Evolutionary conservation across 208 protist species (phyloP).

Genomic region (Acanthamoeba divionensis): DNA sequence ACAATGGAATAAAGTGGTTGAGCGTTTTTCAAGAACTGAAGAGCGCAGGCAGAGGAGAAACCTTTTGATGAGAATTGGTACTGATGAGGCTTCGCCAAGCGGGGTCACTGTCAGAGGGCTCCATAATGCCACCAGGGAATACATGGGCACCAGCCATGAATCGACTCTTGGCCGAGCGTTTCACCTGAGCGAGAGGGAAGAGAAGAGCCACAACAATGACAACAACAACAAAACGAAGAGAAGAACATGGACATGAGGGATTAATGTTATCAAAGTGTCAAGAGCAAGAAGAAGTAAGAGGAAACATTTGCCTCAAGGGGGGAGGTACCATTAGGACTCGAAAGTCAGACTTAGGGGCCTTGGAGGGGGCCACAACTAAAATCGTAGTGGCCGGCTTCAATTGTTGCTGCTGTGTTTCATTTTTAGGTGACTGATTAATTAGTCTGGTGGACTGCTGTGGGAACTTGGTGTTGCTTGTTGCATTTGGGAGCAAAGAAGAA

Average conservation of each 20-base stretch:
- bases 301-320: background rate
- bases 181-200: background rate
- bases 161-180: background rate
- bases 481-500: too few relatives aligned
- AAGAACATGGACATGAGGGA: too few relatives aligned
- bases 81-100: background rate
- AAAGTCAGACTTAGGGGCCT: background rate
- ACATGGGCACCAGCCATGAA: conserved; percentile 44
- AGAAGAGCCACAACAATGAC: too few relatives aligned
- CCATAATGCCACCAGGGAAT: conserved; percentile 39
- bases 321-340: background rate
- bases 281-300: background rate
- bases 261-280: background rate
- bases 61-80: background rate
- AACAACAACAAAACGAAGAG: too few relatives aligned
- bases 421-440: background rate
- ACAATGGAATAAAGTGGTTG: background rate
- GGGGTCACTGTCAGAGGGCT: background rate
- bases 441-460: too few relatives aligned
- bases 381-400: background rate
- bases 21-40: background rate
- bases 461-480: too few relatives aligned
- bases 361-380: background rate
- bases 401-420: too few relatives aligned
- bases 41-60: background rate